These are phyloP conservation scores for Aspergillus mulundensis DNA, from an alignment of 495 filamentous ascomycete genomes.

Conservation along the genomic window DNA sequence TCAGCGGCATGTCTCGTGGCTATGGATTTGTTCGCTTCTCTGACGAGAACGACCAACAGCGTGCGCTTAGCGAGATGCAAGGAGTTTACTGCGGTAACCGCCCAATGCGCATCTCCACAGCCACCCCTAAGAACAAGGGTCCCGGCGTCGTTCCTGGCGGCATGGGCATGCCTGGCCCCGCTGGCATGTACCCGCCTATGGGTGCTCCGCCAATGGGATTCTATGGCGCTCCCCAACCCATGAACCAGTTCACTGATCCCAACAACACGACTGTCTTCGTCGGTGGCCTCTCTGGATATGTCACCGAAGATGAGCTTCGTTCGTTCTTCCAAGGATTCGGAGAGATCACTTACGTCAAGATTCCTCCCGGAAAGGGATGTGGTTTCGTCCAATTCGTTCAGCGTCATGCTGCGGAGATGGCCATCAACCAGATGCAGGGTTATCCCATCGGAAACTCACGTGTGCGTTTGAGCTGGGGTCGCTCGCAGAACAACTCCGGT, in stretches of 20 bases:
- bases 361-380: slow-evolving; percentile 97
- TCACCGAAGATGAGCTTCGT: slow-evolving; percentile 97
- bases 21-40: slow-evolving; percentile 98
- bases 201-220: slow-evolving; percentile 74
- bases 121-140: slow-evolving; percentile 93
- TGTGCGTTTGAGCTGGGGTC: slow-evolving; percentile 94
- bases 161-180: slow-evolving; percentile 52
- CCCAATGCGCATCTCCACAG: slow-evolving; percentile 97
- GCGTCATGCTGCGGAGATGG: slow-evolving; percentile 98
- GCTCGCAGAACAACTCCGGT: slow-evolving; percentile 98
- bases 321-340: slow-evolving; percentile 99
- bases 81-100: slow-evolving; percentile 98
- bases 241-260: slow-evolving; percentile 99
- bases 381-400: slow-evolving; percentile 99
- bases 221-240: slow-evolving; percentile 83
- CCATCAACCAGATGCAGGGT: slow-evolving; percentile 99
- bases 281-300: slow-evolving; percentile 94
- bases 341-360: slow-evolving; percentile 99
- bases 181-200: slow-evolving; percentile 60
- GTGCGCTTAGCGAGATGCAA: slow-evolving; percentile 95
- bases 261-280: slow-evolving; percentile 99
- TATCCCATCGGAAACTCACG: slow-evolving; percentile 99
- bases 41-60: slow-evolving; percentile 91
- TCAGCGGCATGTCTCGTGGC: slow-evolving; percentile 93
- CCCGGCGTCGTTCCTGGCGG: slow-evolving; percentile 55